phyloP scores from a whole-genome alignment of 176 grass and related monocot genomes.

The Thalia dealbata region DNA sequence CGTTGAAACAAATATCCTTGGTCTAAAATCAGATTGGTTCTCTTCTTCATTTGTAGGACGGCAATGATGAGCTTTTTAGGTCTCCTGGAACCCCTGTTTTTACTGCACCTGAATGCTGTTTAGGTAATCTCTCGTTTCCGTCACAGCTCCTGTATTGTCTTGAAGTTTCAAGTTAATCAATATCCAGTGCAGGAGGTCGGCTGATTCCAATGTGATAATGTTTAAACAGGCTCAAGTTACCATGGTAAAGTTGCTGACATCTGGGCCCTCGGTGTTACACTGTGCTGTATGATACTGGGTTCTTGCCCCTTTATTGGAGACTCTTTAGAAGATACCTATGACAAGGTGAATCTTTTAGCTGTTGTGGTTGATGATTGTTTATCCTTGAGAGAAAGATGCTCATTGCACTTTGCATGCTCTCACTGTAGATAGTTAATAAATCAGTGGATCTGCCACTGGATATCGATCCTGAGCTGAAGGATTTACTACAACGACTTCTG shows the following conservation, averaged over 20 bases:
- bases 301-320: constrained; percentile 84
- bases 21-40: background rate
- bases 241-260: constrained; percentile 63
- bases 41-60: constrained; percentile 37
- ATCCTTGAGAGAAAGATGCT: constrained; percentile 1
- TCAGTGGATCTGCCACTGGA: constrained; percentile 34
- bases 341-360: constrained; percentile 40
- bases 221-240: constrained; percentile 51
- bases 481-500: constrained; percentile 65
- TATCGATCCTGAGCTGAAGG: constrained; percentile 51
- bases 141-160: background rate
- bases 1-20: background rate
- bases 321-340: constrained; percentile 58
- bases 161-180: background rate
- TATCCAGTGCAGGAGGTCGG: background rate
- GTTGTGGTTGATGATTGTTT: background rate
- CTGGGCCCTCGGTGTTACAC: constrained; percentile 78
- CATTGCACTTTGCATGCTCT: background rate
- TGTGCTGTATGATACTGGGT: constrained; percentile 70
- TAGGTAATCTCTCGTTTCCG: constrained; percentile 32
- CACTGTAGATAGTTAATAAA: constrained; percentile 59
- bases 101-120: constrained; percentile 84
- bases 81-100: constrained; percentile 89
- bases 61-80: constrained; percentile 67
- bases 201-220: constrained; percentile 1